phyloP scores from a whole-genome alignment of 257 asterid species.

The Plantago ovata region DNA sequence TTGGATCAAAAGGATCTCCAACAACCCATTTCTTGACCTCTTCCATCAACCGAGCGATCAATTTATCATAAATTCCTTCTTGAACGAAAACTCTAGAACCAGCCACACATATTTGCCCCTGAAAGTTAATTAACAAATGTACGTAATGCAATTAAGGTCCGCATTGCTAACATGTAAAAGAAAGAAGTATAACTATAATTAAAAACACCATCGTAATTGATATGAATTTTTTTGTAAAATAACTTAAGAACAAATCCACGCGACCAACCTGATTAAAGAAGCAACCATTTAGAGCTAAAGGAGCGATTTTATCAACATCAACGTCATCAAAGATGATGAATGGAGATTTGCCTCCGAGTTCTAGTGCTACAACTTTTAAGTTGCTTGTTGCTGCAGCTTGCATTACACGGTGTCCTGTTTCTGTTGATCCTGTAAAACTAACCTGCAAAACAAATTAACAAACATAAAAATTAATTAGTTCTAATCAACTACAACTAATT shows the following conservation, averaged over 20 bases:
- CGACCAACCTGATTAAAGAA: conserved; percentile 52
- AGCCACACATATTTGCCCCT: conserved; percentile 82
- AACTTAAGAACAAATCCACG: no score
- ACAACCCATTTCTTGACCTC: conserved; percentile 50
- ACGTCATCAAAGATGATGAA: conserved; percentile 62
- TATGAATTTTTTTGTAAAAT: no score
- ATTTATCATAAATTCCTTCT: conserved; percentile 56
- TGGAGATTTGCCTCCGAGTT: conserved; percentile 77
- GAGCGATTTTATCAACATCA: conserved; percentile 54
- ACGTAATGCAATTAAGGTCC: no score
- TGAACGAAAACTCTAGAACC: conserved; percentile 64
- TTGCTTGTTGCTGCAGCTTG: conserved; percentile 75
- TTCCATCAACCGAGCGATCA: conserved; percentile 41
- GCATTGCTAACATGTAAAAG: no score
- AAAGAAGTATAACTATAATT: no score
- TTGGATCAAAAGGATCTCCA: conserved; percentile 80
- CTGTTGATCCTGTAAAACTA: conserved; percentile 76
- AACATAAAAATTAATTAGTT: not conserved
- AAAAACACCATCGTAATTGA: no score
- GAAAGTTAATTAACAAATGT: conserved; percentile 6
- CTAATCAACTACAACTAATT: not conserved
- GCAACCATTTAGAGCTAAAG: conserved; percentile 49
- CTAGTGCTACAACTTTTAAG: conserved; percentile 54
- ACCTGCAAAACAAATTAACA: conserved; percentile 26
- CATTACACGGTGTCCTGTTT: conserved; percentile 58